Base-by-base conservation (phyloP, 441 rosid species). In the Theobroma grandiflorum region DNA sequence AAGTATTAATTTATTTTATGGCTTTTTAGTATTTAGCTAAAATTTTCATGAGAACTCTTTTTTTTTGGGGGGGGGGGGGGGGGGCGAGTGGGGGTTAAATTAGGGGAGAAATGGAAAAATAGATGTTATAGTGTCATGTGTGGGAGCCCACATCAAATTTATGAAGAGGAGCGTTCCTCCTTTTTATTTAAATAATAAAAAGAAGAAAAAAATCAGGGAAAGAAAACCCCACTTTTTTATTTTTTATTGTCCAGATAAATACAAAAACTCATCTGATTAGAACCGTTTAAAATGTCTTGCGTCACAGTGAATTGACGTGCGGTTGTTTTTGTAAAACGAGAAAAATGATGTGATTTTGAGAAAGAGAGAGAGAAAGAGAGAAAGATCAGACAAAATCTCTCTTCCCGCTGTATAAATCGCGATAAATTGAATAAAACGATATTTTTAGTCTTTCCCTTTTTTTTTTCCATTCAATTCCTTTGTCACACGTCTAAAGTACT, bases 281-380 rank as follows among this genome's bases (percentile, higher is more conserved):
- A 68, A 68, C 73, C 73, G 37, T 68, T 68, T 45, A 53, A 61
- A 61, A 31, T 75, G 78, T 45, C 47, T 72, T 75, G 70, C 70
- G 78, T 75, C 71, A 62, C 69, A 33, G n/a, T 33, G 59, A 75
- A 62, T 62, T 43, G 78, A 75, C 78, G 61, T 75, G 47, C 18
- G 45, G 31, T 47, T 62, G 47, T 62, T 31, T 45, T 62, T 10
- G n/a, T 38, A 4, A 31, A 75, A 61, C 69, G 59, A 45, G 45
- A 75, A 31, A 38, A 11, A 16, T 45, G 47, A 75, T 47, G 45
- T 59, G 55, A 22, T 59, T 43, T 40, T 26, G 78, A 55, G 12
- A 55, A 11, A 57, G 6, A 73, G 50, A 59, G 3, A 22, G 64
- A 58, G 37, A 26, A 59, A 72, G 10, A 45, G 8, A 6, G 1